Evolutionary conservation across 768 basidiomycete species (phyloP), one percentile per base, ranked within the genome.

Genomic region (Boletus rubropictus): DNA sequence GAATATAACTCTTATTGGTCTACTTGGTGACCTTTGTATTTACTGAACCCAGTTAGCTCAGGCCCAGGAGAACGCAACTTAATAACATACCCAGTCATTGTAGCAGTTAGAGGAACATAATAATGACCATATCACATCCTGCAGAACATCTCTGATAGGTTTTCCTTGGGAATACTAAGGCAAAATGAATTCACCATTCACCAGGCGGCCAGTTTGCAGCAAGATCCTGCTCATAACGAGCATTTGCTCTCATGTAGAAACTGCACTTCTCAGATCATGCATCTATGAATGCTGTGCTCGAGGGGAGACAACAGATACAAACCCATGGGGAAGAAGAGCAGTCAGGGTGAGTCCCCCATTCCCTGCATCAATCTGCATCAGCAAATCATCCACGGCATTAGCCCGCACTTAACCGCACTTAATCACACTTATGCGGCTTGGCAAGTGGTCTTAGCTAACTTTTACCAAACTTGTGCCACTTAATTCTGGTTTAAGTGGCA

Each of bases 121-220:
- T 6, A 27, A 44, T 36, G 34, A 53, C 55, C 49, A 65, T n/a
- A 60, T 37, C 3, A 1, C 2, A 29, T 51, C 49, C 25, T 59
- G 57, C 0, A 42, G 43, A 17, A 62, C n/a, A 5, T 60, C 39
- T 5, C 48, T 36, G 27, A 65, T 42, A 2, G 48, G 25, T 22
- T 18, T 20, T 29, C 48, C 53, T 0, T 0, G 4, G 7, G 51
- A n/a, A n/a, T n/a, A n/a, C n/a, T n/a, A n/a, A n/a, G n/a, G 60
- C 3, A 47, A 51, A 2, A 36, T 25, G 11, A 49, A 64, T 1
- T 49, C 31, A 4, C 44, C 50, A 64, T 1, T 49, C 31, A 4
- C 44, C 50, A 29, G 58, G 50, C 4, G 17, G 12, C 7, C 17
- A 39, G 18, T 29, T 48, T 4, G 27, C 14, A 11, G 29, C 27